Evolutionary conservation across 192 early-diverging fungal species (phyloP).

Genomic region (Endogone sp.): DNA sequence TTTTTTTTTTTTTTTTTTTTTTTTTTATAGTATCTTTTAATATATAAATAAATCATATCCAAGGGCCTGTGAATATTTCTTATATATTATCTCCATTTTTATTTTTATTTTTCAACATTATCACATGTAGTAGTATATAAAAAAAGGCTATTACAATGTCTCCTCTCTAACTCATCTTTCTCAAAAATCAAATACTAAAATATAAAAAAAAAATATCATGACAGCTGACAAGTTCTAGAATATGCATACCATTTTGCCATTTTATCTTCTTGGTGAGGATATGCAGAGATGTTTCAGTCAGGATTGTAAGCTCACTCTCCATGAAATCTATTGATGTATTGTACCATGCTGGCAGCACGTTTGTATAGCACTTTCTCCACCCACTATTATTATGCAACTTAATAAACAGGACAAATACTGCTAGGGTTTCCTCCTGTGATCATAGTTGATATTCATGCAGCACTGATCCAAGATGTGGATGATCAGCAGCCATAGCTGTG

Average conservation of each 20-base stretch:
- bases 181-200: too few relatives aligned
- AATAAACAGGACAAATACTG: constrained; percentile 24
- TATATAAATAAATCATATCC: too few relatives aligned
- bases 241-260: constrained; percentile 7
- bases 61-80: too few relatives aligned
- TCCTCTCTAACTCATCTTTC: too few relatives aligned
- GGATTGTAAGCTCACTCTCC: constrained; percentile 19
- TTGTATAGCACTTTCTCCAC: constrained; percentile 5
- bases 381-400: constrained; percentile 8
- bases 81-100: too few relatives aligned
- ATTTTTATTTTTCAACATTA: too few relatives aligned
- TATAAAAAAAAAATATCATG: too few relatives aligned
- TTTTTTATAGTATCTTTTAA: too few relatives aligned
- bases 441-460: constrained; percentile 6
- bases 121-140: too few relatives aligned
- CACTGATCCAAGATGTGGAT: constrained; percentile 19
- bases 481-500: constrained; percentile 9
- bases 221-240: too few relatives aligned
- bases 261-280: constrained; percentile 2
- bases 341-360: constrained; percentile 24
- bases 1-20: too few relatives aligned
- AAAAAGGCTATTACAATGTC: too few relatives aligned
- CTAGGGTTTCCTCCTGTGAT: constrained; percentile 24
- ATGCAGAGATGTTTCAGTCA: constrained; percentile 17
- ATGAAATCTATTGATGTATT: constrained; percentile 17